Evolutionary conservation across 129 eudicot species (phyloP).

Genomic region (Lactuca sativa): DNA sequence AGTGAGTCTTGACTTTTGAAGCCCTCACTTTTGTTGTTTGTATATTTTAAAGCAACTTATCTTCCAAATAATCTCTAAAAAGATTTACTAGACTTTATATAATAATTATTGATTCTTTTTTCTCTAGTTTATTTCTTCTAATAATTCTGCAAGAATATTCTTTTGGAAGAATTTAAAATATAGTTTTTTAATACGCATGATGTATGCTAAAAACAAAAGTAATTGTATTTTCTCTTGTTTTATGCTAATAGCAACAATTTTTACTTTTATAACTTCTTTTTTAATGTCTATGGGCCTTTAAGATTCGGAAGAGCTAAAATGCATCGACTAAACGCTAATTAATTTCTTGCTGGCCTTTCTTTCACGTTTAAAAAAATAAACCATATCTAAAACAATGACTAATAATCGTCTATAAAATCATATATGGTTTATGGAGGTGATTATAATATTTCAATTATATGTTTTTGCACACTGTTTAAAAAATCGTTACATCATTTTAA

Average conservation of each 20-base stretch:
- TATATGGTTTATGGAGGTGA: too few species aligned
- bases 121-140: neutral
- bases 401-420: too few species aligned
- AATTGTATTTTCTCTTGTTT: slow-evolving; percentile 24
- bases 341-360: neutral
- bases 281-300: neutral
- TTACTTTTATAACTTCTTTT: slow-evolving; percentile 4
- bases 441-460: too few species aligned
- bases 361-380: too few species aligned
- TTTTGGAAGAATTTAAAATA: neutral
- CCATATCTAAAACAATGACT: too few species aligned
- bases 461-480: neutral
- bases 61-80: too few species aligned
- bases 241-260: neutral
- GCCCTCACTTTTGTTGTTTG: too few species aligned
- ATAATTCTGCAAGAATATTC: too few species aligned
- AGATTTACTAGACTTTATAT: neutral
- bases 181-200: slow-evolving; percentile 6
- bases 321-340: slow-evolving; percentile 14
- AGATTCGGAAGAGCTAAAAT: slow-evolving; percentile 11
- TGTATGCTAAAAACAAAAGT: slow-evolving; percentile 28
- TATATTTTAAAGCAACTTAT: too few species aligned
- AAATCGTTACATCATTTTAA: neutral
- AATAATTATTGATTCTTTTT: neutral
- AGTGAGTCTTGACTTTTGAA: neutral